Conservation (phyloP, 257 asterid species). For the Petrea volubilis region DNA sequence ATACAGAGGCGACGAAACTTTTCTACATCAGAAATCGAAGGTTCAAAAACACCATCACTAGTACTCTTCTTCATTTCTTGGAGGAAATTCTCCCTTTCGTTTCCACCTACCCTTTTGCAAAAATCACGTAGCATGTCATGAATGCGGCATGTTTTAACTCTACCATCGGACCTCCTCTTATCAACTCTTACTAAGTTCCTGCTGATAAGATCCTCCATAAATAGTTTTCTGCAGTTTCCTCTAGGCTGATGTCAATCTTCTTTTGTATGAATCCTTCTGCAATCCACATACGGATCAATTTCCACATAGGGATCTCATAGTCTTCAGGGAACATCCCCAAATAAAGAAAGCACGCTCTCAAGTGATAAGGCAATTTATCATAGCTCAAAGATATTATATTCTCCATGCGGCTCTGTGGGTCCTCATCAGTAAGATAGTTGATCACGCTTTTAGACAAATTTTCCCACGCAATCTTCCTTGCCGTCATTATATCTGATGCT, state of each 20-base stretch:
- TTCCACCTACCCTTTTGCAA: constrained; percentile 28
- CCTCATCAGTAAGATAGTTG: background rate
- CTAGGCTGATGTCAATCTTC: background rate
- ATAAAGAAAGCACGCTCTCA: background rate
- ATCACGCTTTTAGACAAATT: background rate
- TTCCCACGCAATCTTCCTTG: no score
- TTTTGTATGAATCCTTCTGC: constrained; percentile 24
- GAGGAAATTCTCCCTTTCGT: constrained; percentile 28
- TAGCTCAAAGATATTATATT: background rate
- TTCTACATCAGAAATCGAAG: constrained; percentile 8
- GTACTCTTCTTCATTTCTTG: constrained; percentile 40
- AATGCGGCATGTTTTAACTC: constrained; percentile 33
- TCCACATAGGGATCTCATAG: background rate
- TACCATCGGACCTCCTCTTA: constrained; percentile 23
- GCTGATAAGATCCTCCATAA: constrained; percentile 35
- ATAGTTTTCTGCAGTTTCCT: constrained; percentile 35
- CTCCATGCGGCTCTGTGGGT: background rate
- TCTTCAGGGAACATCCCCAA: background rate
- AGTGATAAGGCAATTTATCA: background rate
- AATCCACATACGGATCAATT: constrained; percentile 17
- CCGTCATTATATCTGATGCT: no score
- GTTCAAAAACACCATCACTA: constrained; percentile 20
- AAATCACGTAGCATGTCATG: constrained; percentile 43
- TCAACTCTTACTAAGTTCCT: constrained; percentile 33
- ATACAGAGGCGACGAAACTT: constrained; percentile 41